A percentile compares a stretch with the other conserved stretches of the same genome.
Conservation (phyloP, 139 green algal species). For the Coelastrella sp. region DNA sequence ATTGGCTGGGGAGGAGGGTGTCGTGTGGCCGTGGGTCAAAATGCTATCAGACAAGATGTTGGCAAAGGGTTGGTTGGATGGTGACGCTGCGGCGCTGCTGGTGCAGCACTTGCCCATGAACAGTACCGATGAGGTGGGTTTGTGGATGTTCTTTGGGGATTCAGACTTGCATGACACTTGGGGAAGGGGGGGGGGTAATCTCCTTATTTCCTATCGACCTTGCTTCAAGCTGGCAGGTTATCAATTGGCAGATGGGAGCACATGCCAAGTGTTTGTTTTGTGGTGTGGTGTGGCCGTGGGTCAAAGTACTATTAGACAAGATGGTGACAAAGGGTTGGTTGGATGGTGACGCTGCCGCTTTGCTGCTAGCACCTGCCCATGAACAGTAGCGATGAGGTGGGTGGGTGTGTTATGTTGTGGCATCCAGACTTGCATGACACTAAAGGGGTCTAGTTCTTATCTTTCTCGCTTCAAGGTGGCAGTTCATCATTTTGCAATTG, state of each 20-base stretch:
- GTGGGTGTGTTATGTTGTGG: no score
- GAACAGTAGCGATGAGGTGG: background rate
- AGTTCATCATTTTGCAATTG: no score
- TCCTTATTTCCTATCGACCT: no score
- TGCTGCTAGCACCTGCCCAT: conserved; percentile 6
- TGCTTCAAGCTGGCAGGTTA: no score
- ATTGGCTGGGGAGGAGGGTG: background rate
- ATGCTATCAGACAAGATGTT: background rate
- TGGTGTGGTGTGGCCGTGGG: conserved; percentile 18
- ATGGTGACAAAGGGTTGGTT: conserved; percentile 7
- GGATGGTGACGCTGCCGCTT: background rate
- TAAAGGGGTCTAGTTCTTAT: no score
- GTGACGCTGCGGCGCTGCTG: background rate
- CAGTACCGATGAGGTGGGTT: background rate
- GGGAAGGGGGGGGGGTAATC: no score
- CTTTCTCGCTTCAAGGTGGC: no score
- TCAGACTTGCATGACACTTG: background rate
- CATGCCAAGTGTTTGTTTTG: no score
- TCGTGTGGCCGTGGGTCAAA: conserved; percentile 20
- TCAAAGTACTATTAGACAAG: background rate
- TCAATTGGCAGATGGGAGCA: no score
- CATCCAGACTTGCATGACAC: no score
- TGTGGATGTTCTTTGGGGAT: background rate
- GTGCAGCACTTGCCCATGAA: background rate
- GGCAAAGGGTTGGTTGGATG: conserved; percentile 7